These are phyloP conservation scores for Acorus calamus DNA, from an alignment of 106 monocot genomes.

Conservation along the genomic window DNA sequence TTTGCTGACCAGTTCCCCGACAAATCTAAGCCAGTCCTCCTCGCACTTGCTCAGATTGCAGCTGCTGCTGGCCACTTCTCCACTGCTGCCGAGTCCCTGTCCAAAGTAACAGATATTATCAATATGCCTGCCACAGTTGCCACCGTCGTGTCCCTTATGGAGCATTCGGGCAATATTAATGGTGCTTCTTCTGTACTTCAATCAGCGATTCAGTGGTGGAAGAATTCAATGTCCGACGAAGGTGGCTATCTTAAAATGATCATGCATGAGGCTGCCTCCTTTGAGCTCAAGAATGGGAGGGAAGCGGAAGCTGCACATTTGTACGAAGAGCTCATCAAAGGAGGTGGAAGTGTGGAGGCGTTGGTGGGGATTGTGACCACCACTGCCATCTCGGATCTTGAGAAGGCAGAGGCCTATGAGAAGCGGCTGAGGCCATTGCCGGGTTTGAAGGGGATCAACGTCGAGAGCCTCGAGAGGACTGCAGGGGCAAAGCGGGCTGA, in stretches of 20 bases:
- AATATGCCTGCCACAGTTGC: slow-evolving; percentile 78
- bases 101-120: slow-evolving; percentile 60
- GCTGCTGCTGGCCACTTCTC: slow-evolving; percentile 61
- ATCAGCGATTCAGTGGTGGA: slow-evolving; percentile 76
- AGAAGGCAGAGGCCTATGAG: slow-evolving; percentile 80
- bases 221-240: slow-evolving; percentile 66
- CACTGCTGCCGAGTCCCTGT: slow-evolving; percentile 61
- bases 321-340: slow-evolving; percentile 42
- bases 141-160: slow-evolving; percentile 65
- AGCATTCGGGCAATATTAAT: slow-evolving; percentile 36
- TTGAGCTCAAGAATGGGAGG: slow-evolving; percentile 44
- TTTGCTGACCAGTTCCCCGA: slow-evolving; percentile 53
- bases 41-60: slow-evolving; percentile 89
- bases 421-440: slow-evolving; percentile 52
- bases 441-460: slow-evolving; percentile 58
- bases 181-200: slow-evolving; percentile 48
- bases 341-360: slow-evolving; percentile 25
- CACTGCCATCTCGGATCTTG: slow-evolving; percentile 42
- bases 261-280: slow-evolving; percentile 58
- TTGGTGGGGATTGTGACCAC: slow-evolving; percentile 51
- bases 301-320: slow-evolving; percentile 46
- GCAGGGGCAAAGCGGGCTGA: slow-evolving; percentile 70
- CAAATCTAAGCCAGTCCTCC: slow-evolving; percentile 47
- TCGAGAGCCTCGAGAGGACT: slow-evolving; percentile 69
- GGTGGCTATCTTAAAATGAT: slow-evolving; percentile 43